A percentile compares a stretch with the other conserved stretches of the same genome.
Conservation (phyloP, 2,329 filamentous ascomycete genomes). For the Colletotrichum navitas region DNA sequence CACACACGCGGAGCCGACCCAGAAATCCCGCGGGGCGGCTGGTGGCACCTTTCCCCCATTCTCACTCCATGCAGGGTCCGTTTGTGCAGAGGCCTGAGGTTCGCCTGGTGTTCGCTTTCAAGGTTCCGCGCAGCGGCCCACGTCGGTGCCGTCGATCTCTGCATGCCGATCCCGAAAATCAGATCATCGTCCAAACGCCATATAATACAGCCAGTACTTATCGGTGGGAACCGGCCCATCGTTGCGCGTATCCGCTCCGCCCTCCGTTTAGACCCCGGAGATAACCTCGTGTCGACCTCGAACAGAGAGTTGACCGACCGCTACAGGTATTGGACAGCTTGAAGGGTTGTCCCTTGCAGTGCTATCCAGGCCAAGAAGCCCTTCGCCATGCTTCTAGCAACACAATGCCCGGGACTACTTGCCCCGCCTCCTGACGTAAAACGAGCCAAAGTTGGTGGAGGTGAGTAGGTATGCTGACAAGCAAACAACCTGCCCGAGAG, state of each 20-base stretch:
- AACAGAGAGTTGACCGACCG: not conserved
- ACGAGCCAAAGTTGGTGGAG: not conserved
- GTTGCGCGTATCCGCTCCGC: not conserved
- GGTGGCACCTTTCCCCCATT: not conserved
- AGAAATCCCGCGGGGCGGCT: not conserved
- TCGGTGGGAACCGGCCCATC: not conserved
- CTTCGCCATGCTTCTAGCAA: not conserved
- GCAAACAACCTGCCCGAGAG: not conserved
- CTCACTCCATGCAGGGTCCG: conserved; percentile 11
- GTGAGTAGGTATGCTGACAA: not conserved
- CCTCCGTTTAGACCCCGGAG: not conserved
- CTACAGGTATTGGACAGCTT: not conserved
- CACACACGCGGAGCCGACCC: not conserved
- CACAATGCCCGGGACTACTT: not conserved
- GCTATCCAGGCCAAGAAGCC: not conserved
- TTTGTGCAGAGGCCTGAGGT: conserved; percentile 14
- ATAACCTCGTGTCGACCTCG: not conserved
- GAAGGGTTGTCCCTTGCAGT: not conserved
- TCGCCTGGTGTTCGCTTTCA: not conserved
- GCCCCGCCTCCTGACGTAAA: not conserved
- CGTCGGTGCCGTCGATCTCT: conserved; percentile 34
- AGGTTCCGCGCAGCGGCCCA: conserved; percentile 23
- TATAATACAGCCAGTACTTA: not conserved
- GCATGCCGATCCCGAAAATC: conserved; percentile 29
- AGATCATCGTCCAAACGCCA: conserved; percentile 15